These are phyloP conservation scores for Meyerozyma smithsonii DNA, from an alignment of 1,139 yeast genomes.

Conservation along the genomic window DNA sequence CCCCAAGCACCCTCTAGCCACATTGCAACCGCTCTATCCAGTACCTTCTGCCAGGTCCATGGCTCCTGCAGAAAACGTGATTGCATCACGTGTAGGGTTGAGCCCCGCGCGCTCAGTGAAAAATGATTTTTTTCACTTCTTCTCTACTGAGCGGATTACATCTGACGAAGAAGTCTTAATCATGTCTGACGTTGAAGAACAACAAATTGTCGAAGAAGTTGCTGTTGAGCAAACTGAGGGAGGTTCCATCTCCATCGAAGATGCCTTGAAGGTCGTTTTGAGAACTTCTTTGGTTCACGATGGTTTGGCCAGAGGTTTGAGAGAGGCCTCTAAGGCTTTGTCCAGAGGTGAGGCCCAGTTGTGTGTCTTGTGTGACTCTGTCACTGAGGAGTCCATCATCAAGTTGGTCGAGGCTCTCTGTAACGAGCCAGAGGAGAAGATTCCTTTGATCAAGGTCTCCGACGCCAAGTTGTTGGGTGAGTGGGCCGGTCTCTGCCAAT, in stretches of 20 bases:
- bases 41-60: no score
- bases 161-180: conserved; percentile 82
- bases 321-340: conserved; percentile 99
- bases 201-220: conserved; percentile 78
- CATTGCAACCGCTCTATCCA: no score
- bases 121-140: conserved; percentile 12
- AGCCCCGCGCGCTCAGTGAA: conserved; percentile 9
- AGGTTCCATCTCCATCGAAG: conserved; percentile 94
- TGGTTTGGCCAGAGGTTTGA: conserved; percentile 99
- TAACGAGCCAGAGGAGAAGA: conserved; percentile 94
- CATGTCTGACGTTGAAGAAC: conserved; percentile 87
- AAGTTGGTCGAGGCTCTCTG: conserved; percentile 99
- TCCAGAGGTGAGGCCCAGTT: conserved; percentile 97
- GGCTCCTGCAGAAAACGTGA: not conserved
- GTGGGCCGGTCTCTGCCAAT: conserved; percentile 99
- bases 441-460: conserved; percentile 98
- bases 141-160: conserved; percentile 71
- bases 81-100: conserved; percentile 3
- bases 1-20: no score
- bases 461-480: conserved; percentile 99
- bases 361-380: conserved; percentile 96
- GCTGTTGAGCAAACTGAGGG: conserved; percentile 83
- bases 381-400: conserved; percentile 95
- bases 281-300: conserved; percentile 98
- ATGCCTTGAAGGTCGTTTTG: conserved; percentile 96